phyloP scores from a whole-genome alignment of 345 rosid genomes.

The Turritis glabra region DNA sequence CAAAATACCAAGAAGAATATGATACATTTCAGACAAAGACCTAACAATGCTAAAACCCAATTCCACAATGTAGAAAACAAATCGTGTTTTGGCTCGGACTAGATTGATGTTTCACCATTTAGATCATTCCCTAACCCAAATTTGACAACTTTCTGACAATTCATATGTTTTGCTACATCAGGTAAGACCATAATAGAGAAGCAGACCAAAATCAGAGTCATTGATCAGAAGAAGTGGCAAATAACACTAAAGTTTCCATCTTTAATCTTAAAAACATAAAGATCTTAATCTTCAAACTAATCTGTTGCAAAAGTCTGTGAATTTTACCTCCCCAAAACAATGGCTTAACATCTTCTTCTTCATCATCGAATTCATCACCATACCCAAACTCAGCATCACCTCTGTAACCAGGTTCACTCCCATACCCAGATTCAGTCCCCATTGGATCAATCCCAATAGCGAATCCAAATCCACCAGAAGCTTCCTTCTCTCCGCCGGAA shows the following conservation, averaged over 20 bases:
- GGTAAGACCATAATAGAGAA: not conserved
- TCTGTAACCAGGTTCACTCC: constrained; percentile 96
- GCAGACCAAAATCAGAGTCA: not conserved
- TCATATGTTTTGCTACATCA: constrained; percentile 4
- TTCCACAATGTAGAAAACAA: not conserved
- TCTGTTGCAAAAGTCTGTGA: not conserved
- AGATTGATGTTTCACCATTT: not conserved
- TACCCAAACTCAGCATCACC: constrained; percentile 97
- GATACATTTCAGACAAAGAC: constrained; percentile 5
- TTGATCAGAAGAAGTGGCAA: not conserved
- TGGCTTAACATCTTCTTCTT: constrained; percentile 79
- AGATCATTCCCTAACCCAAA: not conserved
- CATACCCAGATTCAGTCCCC: constrained; percentile 87
- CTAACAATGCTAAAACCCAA: not conserved
- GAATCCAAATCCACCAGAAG: constrained; percentile 42
- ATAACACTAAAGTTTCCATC: not conserved
- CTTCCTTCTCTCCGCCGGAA: constrained; percentile 56
- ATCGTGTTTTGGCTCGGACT: too few relatives aligned
- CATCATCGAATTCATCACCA: constrained; percentile 92
- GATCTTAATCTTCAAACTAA: not conserved
- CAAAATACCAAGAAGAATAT: not conserved
- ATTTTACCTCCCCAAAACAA: constrained; percentile 87
- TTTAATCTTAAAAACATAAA: not conserved
- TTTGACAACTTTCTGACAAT: not conserved
- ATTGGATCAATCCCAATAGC: constrained; percentile 60